Evolutionary conservation across 768 basidiomycete genomes (phyloP).

Genomic region (Leccinellum albellum): DNA sequence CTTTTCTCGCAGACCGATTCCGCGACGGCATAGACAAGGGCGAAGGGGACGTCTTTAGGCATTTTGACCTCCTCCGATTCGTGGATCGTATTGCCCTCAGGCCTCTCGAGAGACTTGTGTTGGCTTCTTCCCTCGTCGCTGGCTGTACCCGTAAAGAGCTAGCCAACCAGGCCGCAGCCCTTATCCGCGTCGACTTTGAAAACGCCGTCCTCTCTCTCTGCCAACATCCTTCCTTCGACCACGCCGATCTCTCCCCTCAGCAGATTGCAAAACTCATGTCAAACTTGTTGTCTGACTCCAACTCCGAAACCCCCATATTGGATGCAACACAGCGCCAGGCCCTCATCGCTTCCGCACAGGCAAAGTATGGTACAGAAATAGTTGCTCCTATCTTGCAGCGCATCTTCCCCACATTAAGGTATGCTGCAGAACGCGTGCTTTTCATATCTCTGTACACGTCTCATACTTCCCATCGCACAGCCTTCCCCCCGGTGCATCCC

Average conservation of each 20-base stretch:
- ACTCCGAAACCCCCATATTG: conserved; percentile 65
- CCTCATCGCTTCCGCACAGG: conserved; percentile 68
- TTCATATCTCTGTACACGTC: conserved; percentile 8
- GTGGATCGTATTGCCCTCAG: conserved; percentile 77
- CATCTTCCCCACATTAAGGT: conserved; percentile 76
- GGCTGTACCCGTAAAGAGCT: conserved; percentile 59
- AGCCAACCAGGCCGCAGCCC: conserved; percentile 52
- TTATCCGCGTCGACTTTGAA: conserved; percentile 78
- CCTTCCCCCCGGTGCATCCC: conserved; percentile 59
- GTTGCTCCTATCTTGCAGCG: conserved; percentile 70
- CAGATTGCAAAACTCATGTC: conserved; percentile 78
- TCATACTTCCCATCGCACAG: conserved; percentile 36
- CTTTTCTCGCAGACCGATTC: conserved; percentile 85
- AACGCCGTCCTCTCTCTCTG: conserved; percentile 71
- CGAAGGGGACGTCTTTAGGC: conserved; percentile 77
- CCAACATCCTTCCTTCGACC: conserved; percentile 79
- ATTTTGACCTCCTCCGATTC: conserved; percentile 82
- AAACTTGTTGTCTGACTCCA: conserved; percentile 71
- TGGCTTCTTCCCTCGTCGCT: conserved; percentile 71
- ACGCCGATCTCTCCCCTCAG: conserved; percentile 68
- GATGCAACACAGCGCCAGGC: conserved; percentile 73
- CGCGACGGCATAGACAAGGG: conserved; percentile 86
- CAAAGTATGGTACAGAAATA: conserved; percentile 77
- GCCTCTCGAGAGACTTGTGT: conserved; percentile 74
- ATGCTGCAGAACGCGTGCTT: conserved; percentile 19